phyloP scores from a whole-genome alignment of 176 grass and related monocot genomes.

The Aechmea fasciata region DNA sequence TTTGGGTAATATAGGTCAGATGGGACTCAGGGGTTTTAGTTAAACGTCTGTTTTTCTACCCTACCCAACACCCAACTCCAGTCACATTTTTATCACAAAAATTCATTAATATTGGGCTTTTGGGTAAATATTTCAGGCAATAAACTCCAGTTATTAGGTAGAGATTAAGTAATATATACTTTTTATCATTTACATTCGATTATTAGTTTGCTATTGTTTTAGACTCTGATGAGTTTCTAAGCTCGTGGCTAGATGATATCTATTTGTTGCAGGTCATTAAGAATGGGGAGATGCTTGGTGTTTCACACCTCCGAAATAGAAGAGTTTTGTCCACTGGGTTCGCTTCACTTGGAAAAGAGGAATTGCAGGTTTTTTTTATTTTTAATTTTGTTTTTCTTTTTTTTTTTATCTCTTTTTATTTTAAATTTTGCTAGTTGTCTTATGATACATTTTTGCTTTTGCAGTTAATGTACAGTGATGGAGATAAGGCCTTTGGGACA shows the following conservation, averaged over 20 bases:
- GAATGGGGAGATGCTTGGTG: slow-evolving; percentile 98
- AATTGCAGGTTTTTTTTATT: slow-evolving; percentile 61
- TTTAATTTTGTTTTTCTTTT: slow-evolving; percentile 21
- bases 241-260: neutral
- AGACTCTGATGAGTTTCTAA: neutral
- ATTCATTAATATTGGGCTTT: no score
- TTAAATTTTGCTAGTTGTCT: slow-evolving; percentile 12
- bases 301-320: slow-evolving; percentile 94
- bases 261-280: slow-evolving; percentile 77
- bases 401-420: slow-evolving; percentile 18
- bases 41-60: no score
- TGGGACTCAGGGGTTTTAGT: no score
- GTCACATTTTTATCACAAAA: no score
- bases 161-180: neutral
- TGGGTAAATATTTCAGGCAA: no score
- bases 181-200: neutral
- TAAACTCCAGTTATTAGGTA: neutral
- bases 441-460: slow-evolving; percentile 25
- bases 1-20: no score
- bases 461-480: slow-evolving; percentile 98
- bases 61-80: no score
- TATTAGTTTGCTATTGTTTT: neutral
- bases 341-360: slow-evolving; percentile 74
- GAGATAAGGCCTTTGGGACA: slow-evolving; percentile 93
- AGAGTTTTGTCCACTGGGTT: slow-evolving; percentile 95